Percentiles rank a stretch among this genome's conserved stretches.
These are phyloP conservation scores for Macrolepiota fuliginosa DNA, from an alignment of 768 basidiomycete species.

Conservation along the genomic window DNA sequence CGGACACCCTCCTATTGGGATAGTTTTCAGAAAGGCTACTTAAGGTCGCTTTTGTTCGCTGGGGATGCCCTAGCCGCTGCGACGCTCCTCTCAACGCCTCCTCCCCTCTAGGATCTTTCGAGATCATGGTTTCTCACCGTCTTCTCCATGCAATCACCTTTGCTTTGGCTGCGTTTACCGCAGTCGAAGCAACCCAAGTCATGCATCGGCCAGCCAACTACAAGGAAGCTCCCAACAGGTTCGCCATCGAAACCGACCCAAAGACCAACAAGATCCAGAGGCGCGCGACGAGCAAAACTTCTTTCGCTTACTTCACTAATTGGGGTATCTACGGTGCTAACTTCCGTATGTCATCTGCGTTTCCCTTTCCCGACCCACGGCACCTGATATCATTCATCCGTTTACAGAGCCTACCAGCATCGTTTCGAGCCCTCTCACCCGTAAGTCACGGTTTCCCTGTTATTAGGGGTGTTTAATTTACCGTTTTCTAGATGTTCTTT, in stretches of 20 bases:
- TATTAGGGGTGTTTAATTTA: neutral
- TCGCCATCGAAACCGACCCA: conserved; percentile 30
- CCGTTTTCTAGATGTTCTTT: conserved; percentile 51
- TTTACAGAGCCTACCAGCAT: conserved; percentile 63
- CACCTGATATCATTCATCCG: neutral
- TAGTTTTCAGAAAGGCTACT: neutral
- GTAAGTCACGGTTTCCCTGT: conserved; percentile 30
- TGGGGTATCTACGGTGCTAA: conserved; percentile 67
- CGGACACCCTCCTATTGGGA: neutral
- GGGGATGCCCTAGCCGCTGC: neutral
- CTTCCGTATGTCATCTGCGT: conserved; percentile 44
- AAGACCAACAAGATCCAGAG: conserved; percentile 39
- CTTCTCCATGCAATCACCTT: conserved; percentile 24
- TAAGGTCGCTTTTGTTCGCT: neutral
- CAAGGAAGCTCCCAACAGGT: conserved; percentile 35
- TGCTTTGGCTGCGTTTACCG: conserved; percentile 22
- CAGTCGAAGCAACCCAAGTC: conserved; percentile 42
- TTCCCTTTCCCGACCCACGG: conserved; percentile 4
- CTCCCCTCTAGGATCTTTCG: neutral
- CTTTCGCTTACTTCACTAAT: conserved; percentile 56
- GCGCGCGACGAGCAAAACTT: conserved; percentile 36
- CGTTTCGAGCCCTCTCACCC: conserved; percentile 57
- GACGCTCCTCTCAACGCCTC: neutral
- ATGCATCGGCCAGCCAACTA: conserved; percentile 52
- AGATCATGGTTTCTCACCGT: conserved; percentile 16